A percentile compares a stretch with the other conserved stretches of the same genome.
These are phyloP conservation scores for Eucalyptus regnans DNA, from an alignment of 345 rosid genomes.

Conservation along the genomic window DNA sequence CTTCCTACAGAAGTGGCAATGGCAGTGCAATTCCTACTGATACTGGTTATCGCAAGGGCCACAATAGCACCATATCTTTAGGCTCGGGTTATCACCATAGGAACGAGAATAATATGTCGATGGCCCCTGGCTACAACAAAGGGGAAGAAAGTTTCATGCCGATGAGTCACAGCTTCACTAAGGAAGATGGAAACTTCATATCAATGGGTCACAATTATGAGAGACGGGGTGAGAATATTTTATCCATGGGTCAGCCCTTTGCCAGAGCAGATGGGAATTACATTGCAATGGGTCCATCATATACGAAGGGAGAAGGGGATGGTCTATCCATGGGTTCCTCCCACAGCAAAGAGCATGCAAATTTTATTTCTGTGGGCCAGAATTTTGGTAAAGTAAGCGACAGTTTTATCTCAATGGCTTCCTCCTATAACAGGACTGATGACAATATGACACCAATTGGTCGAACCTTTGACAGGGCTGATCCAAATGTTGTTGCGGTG, in stretches of 20 bases:
- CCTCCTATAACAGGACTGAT: constrained; percentile 14
- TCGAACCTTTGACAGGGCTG: constrained; percentile 10
- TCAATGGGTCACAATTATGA: constrained; percentile 17
- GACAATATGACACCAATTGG: constrained; percentile 11
- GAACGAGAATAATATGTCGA: neutral
- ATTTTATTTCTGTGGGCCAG: constrained; percentile 16
- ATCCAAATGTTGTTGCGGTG: neutral
- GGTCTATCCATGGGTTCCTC: constrained; percentile 17
- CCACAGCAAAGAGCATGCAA: constrained; percentile 14
- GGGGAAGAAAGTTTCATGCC: neutral
- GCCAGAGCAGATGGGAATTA: constrained; percentile 15
- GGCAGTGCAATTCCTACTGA: constrained; percentile 5
- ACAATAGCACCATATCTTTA: neutral
- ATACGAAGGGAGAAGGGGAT: constrained; percentile 17
- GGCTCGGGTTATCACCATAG: constrained; percentile 1
- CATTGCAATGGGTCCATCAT: constrained; percentile 29
- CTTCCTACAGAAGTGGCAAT: constrained; percentile 12
- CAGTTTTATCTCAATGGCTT: constrained; percentile 17
- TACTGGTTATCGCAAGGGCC: constrained; percentile 14
- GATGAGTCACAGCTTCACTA: constrained; percentile 2
- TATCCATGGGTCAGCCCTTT: constrained; percentile 19
- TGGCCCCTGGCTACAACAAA: neutral
- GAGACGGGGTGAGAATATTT: constrained; percentile 14
- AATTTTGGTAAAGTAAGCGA: constrained; percentile 14
- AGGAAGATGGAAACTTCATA: constrained; percentile 17